Conservation (phyloP, 2,329 filamentous ascomycete species). For the Decorospora gaudefroyi region DNA sequence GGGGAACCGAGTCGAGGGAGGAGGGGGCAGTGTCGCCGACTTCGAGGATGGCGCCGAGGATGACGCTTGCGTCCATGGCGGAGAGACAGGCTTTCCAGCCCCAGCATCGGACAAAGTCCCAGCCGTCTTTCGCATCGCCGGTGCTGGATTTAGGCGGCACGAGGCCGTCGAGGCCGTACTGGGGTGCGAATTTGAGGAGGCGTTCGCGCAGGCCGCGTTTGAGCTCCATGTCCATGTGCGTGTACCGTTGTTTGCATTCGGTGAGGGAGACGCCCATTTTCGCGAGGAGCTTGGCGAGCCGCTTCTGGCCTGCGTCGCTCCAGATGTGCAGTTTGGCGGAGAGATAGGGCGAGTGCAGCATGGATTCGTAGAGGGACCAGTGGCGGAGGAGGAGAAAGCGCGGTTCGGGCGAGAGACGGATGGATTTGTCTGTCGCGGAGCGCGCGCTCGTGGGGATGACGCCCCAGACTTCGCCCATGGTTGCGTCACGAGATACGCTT, state of each 20-base stretch:
- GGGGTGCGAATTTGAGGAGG: conserved; percentile 84
- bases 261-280: conserved; percentile 97
- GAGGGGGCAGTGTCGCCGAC: conserved; percentile 66
- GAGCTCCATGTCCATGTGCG: conserved; percentile 97
- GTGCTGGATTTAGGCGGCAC: conserved; percentile 71
- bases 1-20: conserved; percentile 41
- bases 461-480: conserved; percentile 70
- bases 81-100: conserved; percentile 94
- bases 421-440: conserved; percentile 88
- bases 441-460: conserved; percentile 86
- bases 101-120: conserved; percentile 97
- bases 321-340: conserved; percentile 91
- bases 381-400: conserved; percentile 90
- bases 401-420: conserved; percentile 90
- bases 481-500: conserved; percentile 63
- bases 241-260: conserved; percentile 94
- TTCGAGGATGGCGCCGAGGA: conserved; percentile 89
- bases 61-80: conserved; percentile 90
- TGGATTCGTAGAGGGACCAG: conserved; percentile 97
- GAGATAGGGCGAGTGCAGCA: conserved; percentile 95
- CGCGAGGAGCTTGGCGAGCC: conserved; percentile 89
- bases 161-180: conserved; percentile 92
- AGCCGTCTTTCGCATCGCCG: conserved; percentile 80
- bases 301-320: conserved; percentile 85
- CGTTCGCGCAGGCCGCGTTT: conserved; percentile 86